Conservation (phyloP, 176 grass and related monocot species). For the Cymbopogon citratus region DNA sequence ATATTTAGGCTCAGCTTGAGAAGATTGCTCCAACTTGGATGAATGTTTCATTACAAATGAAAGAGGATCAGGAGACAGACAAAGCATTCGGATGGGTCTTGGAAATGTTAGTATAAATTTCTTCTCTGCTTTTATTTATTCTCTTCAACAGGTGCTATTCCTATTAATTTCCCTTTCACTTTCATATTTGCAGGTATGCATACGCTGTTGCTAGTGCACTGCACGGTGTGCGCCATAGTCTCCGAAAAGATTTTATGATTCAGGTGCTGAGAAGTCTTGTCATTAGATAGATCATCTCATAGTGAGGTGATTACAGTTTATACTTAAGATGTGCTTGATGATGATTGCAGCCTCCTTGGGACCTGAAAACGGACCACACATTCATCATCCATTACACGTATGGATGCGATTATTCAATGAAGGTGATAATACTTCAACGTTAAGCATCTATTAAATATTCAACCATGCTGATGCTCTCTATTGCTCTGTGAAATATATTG, state of each 20-base stretch:
- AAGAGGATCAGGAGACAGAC: conserved; percentile 84
- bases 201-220: conserved; percentile 97
- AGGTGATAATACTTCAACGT: conserved; percentile 41
- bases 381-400: conserved; percentile 96
- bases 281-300: conserved; percentile 11
- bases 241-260: conserved; percentile 99
- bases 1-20: conserved; percentile 56
- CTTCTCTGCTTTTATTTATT: neutral
- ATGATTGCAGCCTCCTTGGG: conserved; percentile 83
- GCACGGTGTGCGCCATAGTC: conserved; percentile 92
- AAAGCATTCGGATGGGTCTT: conserved; percentile 99
- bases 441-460: conserved; percentile 18
- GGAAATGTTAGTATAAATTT: conserved; percentile 73
- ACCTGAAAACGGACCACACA: conserved; percentile 49
- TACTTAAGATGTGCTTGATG: conserved; percentile 29
- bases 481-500: conserved; percentile 19
- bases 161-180: neutral
- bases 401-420: conserved; percentile 80
- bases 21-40: conserved; percentile 99
- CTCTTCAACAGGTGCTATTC: neutral
- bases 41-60: conserved; percentile 92
- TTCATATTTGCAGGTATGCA: conserved; percentile 70
- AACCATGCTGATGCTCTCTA: neutral
- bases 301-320: conserved; percentile 7
- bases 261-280: conserved; percentile 55